Conservation (phyloP, 306 rosid species). For the Casuarina glauca region DNA sequence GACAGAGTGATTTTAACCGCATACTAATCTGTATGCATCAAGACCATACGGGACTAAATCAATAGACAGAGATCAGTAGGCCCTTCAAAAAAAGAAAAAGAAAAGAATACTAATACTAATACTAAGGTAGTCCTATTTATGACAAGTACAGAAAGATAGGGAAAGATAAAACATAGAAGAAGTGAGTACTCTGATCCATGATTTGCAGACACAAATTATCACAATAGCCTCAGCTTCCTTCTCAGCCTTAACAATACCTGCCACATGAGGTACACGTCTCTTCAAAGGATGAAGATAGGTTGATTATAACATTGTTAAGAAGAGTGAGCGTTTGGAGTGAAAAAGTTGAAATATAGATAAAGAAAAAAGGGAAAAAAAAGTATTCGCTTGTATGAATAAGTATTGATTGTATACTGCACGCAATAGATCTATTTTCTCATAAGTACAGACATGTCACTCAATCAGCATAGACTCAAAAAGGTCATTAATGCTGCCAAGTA, state of each 20-base stretch:
- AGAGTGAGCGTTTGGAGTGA: too few species aligned
- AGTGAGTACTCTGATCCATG: slow-evolving; percentile 40
- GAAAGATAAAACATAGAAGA: slow-evolving; percentile 1
- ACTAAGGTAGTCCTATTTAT: not conserved
- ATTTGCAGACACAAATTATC: slow-evolving; percentile 4
- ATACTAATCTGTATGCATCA: not conserved
- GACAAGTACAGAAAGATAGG: not conserved
- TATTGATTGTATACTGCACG: too few species aligned
- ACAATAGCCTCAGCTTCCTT: slow-evolving; percentile 11
- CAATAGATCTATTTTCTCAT: not conserved
- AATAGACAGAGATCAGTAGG: not conserved
- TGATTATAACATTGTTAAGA: not conserved
- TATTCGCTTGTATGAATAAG: not conserved
- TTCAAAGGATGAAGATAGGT: not conserved
- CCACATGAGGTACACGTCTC: not conserved
- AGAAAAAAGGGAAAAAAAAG: not conserved
- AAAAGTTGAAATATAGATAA: too few species aligned
- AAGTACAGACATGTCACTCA: not conserved
- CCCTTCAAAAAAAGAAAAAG: not conserved
- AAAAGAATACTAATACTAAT: not conserved
- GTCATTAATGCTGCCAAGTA: not conserved
- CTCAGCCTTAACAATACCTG: slow-evolving; percentile 19
- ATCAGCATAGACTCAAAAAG: not conserved
- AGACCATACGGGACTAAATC: not conserved
- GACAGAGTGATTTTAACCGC: not conserved